Conservation (phyloP, 2,329 filamentous ascomycete species). For the Dendrostoma leiphaemia region DNA sequence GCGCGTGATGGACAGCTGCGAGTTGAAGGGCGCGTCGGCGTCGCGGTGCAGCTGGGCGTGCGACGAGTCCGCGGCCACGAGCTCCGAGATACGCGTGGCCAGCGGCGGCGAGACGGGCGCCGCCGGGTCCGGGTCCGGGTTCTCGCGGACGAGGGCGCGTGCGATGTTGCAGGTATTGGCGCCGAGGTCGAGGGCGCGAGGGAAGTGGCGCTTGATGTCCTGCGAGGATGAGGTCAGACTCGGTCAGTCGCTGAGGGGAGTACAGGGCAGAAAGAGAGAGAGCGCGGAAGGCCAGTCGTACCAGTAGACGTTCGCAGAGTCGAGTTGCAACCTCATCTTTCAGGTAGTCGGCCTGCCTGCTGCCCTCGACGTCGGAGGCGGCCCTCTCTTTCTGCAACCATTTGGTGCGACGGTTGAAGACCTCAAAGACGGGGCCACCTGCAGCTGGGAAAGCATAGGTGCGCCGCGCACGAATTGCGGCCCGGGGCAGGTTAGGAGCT, state of each 20-base stretch:
- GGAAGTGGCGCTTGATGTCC: conserved; percentile 91
- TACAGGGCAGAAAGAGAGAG: too few relatives aligned
- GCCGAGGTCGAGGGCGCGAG: conserved; percentile 83
- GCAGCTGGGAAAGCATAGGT: conserved; percentile 76
- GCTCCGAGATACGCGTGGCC: conserved; percentile 65
- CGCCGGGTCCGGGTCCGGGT: conserved; percentile 60
- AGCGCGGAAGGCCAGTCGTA: conserved; percentile 31
- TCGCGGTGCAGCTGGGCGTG: conserved; percentile 77
- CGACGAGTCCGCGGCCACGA: conserved; percentile 83
- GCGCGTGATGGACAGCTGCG: conserved; percentile 65
- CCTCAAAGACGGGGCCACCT: conserved; percentile 75
- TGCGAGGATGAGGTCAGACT: conserved; percentile 30
- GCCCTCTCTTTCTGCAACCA: conserved; percentile 89
- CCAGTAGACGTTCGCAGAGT: conserved; percentile 80
- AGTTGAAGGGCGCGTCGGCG: conserved; percentile 70
- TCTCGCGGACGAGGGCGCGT: conserved; percentile 69
- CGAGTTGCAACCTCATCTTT: conserved; percentile 87
- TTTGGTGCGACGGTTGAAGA: conserved; percentile 88
- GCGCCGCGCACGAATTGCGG: conserved; percentile 35
- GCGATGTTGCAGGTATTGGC: conserved; percentile 96
- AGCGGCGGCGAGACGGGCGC: conserved; percentile 64
- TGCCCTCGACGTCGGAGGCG: conserved; percentile 65
- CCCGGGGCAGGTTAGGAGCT: background rate
- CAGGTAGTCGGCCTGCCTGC: conserved; percentile 84
- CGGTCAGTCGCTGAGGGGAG: background rate